These are phyloP conservation scores for Fusarium sp. DNA, from an alignment of 2,329 filamentous ascomycete species.

Conservation along the genomic window DNA sequence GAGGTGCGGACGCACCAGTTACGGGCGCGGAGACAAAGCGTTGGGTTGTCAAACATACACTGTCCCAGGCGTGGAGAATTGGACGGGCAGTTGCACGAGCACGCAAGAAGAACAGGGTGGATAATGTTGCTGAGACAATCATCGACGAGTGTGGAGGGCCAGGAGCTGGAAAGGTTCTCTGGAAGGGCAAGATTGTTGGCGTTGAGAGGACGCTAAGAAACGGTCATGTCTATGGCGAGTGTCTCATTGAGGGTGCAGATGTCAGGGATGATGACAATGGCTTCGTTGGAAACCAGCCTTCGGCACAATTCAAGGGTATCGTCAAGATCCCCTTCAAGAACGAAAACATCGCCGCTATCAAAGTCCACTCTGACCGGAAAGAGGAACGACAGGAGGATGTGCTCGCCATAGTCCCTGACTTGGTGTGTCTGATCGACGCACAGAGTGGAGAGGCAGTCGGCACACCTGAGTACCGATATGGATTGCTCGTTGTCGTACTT, in stretches of 20 bases:
- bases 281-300: not conserved
- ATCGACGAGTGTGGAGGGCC: slow-evolving; percentile 68
- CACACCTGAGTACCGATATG: slow-evolving; percentile 68
- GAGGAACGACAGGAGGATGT: slow-evolving; percentile 57
- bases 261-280: slow-evolving; percentile 47
- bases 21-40: slow-evolving; percentile 61
- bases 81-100: slow-evolving; percentile 69
- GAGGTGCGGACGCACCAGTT: slow-evolving; percentile 61
- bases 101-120: slow-evolving; percentile 61
- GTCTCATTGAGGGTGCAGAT: slow-evolving; percentile 64
- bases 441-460: slow-evolving; percentile 68
- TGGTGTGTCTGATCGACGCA: slow-evolving; percentile 67
- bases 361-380: slow-evolving; percentile 45
- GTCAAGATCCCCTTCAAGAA: slow-evolving; percentile 80
- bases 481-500: slow-evolving; percentile 62
- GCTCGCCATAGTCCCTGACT: slow-evolving; percentile 66
- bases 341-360: slow-evolving; percentile 74
- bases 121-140: slow-evolving; percentile 68
- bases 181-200: slow-evolving; percentile 72
- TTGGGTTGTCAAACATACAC: slow-evolving; percentile 64
- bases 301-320: slow-evolving; percentile 54
- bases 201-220: slow-evolving; percentile 68
- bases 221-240: slow-evolving; percentile 71
- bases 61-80: slow-evolving; percentile 69
- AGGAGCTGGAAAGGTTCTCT: slow-evolving; percentile 67